phyloP scores from a whole-genome alignment of 768 basidiomycete species.

The Serendipita indica region DNA sequence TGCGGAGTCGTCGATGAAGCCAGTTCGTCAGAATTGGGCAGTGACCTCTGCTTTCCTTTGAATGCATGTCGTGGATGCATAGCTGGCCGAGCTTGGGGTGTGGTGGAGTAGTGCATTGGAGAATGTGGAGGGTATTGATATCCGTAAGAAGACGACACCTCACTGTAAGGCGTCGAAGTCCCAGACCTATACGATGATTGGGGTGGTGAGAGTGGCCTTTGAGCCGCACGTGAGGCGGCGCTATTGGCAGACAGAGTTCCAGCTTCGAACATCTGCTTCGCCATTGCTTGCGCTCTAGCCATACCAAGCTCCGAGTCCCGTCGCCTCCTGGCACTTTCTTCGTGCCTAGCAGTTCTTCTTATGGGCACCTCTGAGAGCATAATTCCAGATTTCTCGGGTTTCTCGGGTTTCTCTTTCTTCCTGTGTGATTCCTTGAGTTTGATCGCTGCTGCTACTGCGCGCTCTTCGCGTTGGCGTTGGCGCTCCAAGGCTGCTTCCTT shows the following conservation, averaged over 20 bases:
- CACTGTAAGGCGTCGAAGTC: background rate
- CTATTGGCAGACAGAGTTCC: background rate
- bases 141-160: too few relatives aligned
- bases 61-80: conserved; percentile 6
- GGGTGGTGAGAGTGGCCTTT: too few relatives aligned
- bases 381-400: background rate
- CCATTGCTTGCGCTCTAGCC: background rate
- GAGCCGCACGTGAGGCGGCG: too few relatives aligned
- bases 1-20: background rate
- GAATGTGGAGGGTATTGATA: too few relatives aligned
- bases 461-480: background rate
- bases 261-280: background rate
- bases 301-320: background rate
- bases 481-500: background rate
- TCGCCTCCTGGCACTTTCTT: background rate
- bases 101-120: background rate
- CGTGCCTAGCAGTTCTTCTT: background rate
- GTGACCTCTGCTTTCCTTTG: background rate
- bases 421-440: background rate
- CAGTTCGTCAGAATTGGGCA: background rate
- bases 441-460: background rate
- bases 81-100: background rate
- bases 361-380: background rate
- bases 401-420: conserved; percentile 1
- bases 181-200: too few relatives aligned